A percentile compares a stretch with the other conserved stretches of the same genome.
Evolutionary conservation across 805 yeast species (phyloP).

Genomic region (Lipomyces starkeyi): DNA sequence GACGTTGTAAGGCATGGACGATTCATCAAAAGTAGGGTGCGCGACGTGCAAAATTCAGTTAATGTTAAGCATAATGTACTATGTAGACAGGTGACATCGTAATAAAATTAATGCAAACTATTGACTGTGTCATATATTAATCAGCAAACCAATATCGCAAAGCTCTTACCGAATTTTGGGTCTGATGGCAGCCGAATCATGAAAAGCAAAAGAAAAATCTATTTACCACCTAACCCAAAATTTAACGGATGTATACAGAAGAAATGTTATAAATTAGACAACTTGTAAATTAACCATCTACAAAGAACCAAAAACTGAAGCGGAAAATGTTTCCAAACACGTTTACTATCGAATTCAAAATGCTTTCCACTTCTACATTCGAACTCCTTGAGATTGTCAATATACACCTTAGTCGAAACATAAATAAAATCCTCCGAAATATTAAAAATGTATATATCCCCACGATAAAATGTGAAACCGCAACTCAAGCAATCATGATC

Average conservation of each 20-base stretch:
- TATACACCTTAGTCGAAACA: not conserved
- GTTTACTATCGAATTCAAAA: not conserved
- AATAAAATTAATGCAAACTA: too few species aligned
- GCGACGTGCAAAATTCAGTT: too few species aligned
- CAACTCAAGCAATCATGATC: not conserved
- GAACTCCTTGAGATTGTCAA: not conserved
- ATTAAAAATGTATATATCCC: conserved; percentile 1
- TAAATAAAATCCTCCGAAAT: conserved; percentile 2
- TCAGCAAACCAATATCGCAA: too few species aligned
- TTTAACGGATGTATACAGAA: not conserved
- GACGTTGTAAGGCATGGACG: too few species aligned
- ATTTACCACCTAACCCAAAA: not conserved
- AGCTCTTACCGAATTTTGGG: too few species aligned
- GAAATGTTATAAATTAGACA: not conserved
- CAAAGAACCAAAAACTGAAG: not conserved
- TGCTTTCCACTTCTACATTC: not conserved
- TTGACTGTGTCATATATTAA: too few species aligned
- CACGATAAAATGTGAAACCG: not conserved
- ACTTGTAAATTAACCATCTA: not conserved
- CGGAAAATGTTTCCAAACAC: not conserved
- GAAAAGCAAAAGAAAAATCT: not conserved
- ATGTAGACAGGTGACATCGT: too few species aligned
- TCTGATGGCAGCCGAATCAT: not conserved
- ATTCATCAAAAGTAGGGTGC: too few species aligned
- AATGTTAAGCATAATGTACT: too few species aligned